phyloP scores from a whole-genome alignment of 495 filamentous ascomycete genomes.

The Pseudomonodictys pantanalensis region DNA sequence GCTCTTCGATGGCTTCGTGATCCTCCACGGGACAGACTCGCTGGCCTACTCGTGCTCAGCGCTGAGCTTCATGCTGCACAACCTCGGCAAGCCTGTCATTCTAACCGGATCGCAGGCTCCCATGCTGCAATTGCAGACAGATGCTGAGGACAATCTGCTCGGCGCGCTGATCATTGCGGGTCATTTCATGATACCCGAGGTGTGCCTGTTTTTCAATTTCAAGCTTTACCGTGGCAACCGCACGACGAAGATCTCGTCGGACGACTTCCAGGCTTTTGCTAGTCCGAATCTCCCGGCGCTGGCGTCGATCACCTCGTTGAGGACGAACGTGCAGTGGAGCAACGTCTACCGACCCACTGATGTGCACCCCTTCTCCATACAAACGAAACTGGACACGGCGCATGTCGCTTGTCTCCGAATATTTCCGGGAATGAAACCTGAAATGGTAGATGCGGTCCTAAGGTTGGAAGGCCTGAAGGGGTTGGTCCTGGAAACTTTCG shows the following conservation, averaged over 20 bases:
- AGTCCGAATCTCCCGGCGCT: constrained; percentile 80
- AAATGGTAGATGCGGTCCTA: constrained; percentile 90
- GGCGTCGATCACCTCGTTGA: constrained; percentile 73
- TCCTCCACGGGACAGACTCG: constrained; percentile 95
- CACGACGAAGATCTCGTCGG: constrained; percentile 83
- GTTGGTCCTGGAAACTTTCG: constrained; percentile 90
- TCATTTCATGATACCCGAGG: constrained; percentile 94
- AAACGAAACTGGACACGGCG: constrained; percentile 74
- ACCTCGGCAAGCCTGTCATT: constrained; percentile 88
- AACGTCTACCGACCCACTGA: constrained; percentile 71
- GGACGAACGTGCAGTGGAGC: constrained; percentile 81
- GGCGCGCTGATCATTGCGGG: constrained; percentile 90
- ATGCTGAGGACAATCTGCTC: constrained; percentile 94
- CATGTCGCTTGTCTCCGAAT: constrained; percentile 92
- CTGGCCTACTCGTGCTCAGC: constrained; percentile 90
- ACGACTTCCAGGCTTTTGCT: constrained; percentile 80
- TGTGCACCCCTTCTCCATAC: constrained; percentile 72
- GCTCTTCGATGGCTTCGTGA: constrained; percentile 89
- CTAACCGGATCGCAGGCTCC: constrained; percentile 89
- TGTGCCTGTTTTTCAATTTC: constrained; percentile 94
- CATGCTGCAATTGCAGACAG: constrained; percentile 88
- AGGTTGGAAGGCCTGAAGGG: constrained; percentile 74
- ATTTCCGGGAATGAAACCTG: constrained; percentile 91
- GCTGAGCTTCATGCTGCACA: constrained; percentile 89
- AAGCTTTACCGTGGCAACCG: constrained; percentile 89